These are phyloP conservation scores for Cladosporium sp. DNA, from an alignment of 2,329 filamentous ascomycete genomes.

Conservation along the genomic window DNA sequence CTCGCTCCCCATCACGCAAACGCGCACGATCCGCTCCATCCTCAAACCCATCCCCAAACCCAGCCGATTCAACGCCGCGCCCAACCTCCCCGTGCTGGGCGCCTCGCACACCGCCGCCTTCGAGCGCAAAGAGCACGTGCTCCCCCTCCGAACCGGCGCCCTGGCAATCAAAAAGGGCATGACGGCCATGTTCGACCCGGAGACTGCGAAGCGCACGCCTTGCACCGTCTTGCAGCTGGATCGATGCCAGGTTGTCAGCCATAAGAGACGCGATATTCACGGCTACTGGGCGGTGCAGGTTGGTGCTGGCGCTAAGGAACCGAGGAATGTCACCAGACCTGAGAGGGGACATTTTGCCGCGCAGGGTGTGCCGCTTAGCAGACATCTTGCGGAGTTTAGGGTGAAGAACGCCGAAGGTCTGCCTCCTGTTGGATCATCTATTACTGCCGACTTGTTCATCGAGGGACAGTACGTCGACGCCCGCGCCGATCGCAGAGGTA, in stretches of 20 bases:
- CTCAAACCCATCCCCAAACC: constrained; percentile 39
- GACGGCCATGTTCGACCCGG: constrained; percentile 78
- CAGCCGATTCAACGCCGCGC: constrained; percentile 51
- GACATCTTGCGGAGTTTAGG: constrained; percentile 78
- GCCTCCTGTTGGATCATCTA: constrained; percentile 66
- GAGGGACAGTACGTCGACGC: constrained; percentile 89
- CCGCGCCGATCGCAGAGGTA: constrained; percentile 71
- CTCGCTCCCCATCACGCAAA: constrained; percentile 25
- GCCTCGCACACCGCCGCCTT: constrained; percentile 56
- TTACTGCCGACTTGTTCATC: constrained; percentile 86
- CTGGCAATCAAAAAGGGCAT: constrained; percentile 92
- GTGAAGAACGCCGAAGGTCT: constrained; percentile 71
- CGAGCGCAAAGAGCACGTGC: constrained; percentile 51
- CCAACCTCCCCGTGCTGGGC: constrained; percentile 48
- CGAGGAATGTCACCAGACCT: constrained; percentile 73
- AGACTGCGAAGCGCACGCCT: constrained; percentile 69
- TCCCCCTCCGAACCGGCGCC: constrained; percentile 69
- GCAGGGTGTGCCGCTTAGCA: constrained; percentile 77
- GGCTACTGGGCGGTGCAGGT: constrained; percentile 95
- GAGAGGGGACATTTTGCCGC: constrained; percentile 83
- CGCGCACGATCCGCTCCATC: constrained; percentile 53
- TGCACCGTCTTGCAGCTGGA: constrained; percentile 95
- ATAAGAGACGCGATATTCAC: constrained; percentile 74
- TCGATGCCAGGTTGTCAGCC: constrained; percentile 79
- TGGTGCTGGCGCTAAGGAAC: constrained; percentile 68